A percentile compares a stretch with the other conserved stretches of the same genome.
These are phyloP conservation scores for Solanum dulcamara DNA, from an alignment of 257 asterid genomes.

Conservation along the genomic window DNA sequence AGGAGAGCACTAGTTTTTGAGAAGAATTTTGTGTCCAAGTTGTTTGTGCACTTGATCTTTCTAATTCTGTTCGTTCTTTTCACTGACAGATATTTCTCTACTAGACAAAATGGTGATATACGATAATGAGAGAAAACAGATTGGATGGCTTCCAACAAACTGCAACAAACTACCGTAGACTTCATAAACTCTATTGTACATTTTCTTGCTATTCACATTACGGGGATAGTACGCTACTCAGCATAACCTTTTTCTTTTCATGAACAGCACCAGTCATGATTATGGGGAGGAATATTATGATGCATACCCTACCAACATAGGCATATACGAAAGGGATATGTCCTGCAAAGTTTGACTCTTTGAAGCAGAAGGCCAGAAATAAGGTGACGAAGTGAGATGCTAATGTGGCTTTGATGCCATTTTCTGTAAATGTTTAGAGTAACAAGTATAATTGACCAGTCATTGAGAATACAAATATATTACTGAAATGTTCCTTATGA, in stretches of 20 bases:
- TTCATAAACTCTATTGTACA: background rate
- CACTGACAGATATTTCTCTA: conserved; percentile 52
- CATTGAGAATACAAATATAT: background rate
- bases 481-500: background rate
- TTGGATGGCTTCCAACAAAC: conserved; percentile 64
- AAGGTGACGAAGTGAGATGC: background rate
- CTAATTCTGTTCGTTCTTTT: background rate
- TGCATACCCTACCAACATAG: background rate
- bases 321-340: background rate
- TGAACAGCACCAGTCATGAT: background rate
- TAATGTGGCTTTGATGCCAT: background rate
- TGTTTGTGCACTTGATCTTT: conserved; percentile 1
- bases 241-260: background rate
- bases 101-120: conserved; percentile 83
- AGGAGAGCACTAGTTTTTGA: background rate
- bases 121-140: conserved; percentile 57
- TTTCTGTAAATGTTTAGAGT: background rate
- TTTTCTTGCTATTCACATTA: background rate
- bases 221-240: background rate
- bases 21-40: background rate
- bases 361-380: background rate
- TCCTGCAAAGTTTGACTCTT: background rate
- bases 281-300: background rate
- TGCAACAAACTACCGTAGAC: conserved; percentile 27
- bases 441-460: background rate